These are phyloP conservation scores for Pleurotus giganteus DNA, from an alignment of 768 basidiomycete genomes.

Conservation along the genomic window DNA sequence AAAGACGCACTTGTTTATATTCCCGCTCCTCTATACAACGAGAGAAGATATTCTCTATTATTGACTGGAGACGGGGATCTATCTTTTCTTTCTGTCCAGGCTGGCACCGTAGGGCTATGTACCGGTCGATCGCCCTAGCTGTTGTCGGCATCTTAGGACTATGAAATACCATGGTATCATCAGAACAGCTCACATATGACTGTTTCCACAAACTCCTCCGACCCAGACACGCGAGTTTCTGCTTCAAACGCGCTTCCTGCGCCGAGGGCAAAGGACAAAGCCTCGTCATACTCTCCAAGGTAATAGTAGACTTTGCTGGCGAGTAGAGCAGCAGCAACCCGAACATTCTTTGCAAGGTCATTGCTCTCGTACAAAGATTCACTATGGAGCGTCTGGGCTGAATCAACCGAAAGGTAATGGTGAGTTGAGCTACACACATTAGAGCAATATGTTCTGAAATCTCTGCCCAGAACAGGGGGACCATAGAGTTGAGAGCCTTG, in stretches of 20 bases:
- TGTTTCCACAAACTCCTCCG: slow-evolving; percentile 91
- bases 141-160: slow-evolving; percentile 9
- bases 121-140: slow-evolving; percentile 97
- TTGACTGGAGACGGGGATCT: slow-evolving; percentile 74
- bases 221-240: slow-evolving; percentile 58
- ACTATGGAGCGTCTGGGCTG: slow-evolving; percentile 43
- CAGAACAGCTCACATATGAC: slow-evolving; percentile 69
- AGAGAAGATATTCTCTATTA: slow-evolving; percentile 88
- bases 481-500: slow-evolving; percentile 74
- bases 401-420: no score
- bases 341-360: slow-evolving; percentile 68
- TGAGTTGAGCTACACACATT: slow-evolving; percentile 85
- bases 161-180: neutral
- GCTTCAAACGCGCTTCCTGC: slow-evolving; percentile 85
- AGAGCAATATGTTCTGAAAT: slow-evolving; percentile 91
- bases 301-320: slow-evolving; percentile 99
- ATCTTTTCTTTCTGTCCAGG: slow-evolving; percentile 57
- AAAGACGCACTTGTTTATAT: slow-evolving; percentile 70
- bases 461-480: slow-evolving; percentile 97
- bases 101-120: slow-evolving; percentile 67
- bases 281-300: slow-evolving; percentile 93
- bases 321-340: slow-evolving; percentile 83
- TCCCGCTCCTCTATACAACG: slow-evolving; percentile 87
- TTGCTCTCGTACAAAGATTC: slow-evolving; percentile 88
- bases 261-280: slow-evolving; percentile 90